Base-by-base conservation (phyloP, 2,329 filamentous ascomycete genomes). In the Penicillium sp. region DNA sequence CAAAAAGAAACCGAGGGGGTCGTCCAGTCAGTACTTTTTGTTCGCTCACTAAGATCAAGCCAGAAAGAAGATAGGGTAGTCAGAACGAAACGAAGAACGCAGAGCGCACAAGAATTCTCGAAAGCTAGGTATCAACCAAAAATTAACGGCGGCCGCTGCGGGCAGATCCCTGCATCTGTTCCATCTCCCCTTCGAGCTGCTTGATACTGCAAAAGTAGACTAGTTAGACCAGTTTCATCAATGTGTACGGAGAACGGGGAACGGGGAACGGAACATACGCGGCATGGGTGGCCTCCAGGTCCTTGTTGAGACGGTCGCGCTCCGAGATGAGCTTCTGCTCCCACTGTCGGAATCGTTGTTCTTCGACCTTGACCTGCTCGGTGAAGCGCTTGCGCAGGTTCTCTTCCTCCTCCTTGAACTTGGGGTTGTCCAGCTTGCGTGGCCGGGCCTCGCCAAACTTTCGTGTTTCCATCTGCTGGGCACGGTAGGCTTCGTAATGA, bases 371-470 rank as follows among this genome's bases (percentile, higher is more conserved):
- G 82, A 99, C 94, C 78, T 99, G 94, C 81, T 99, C 94, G 66
- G 94, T 99, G 80, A 99, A 99, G 67, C 95, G 87, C 87, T 99
- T 99, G 79, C 94, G 88, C 64, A 99, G 86, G 61, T 90, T 90
- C 83, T 99, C 94, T 74, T 99, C 94, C 79, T 99, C 94, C 77
- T 99, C 94, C 86, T 99, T 99, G 85, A 97, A 99, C 83, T 99
- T 99, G 79, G 94, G 94, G 83, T 99, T 99, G 81, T 99, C 94
- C 68, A 99, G 83, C 85, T 99, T 99, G 78, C 93, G 85, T 66
- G 94, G 94, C 65, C 93, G 87, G 59, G 92, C 93, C 81, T 99
- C 95, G 77, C 94, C 94, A 68, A 99, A 97, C 80, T 99, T 99
- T 79, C 94, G 87, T 51, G 94, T 99, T 83, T 99, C 94, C 94